Evolutionary conservation across 768 basidiomycete genomes (phyloP).

Genomic region (Lactifluus piperatus): DNA sequence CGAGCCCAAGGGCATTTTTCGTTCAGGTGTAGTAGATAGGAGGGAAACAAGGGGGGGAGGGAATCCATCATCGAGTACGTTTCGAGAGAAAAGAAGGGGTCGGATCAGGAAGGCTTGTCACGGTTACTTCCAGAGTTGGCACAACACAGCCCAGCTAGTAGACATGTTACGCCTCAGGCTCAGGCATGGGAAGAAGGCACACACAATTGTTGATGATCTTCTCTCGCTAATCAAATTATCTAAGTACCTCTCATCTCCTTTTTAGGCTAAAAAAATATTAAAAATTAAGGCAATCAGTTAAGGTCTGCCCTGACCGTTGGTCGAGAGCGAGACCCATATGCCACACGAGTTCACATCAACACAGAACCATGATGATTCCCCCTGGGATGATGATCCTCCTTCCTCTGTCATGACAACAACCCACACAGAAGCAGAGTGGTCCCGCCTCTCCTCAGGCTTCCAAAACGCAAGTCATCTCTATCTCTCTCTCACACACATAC

Average conservation of each 20-base stretch:
- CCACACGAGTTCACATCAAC: neutral
- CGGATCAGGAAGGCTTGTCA: neutral
- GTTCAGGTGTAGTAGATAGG: no score
- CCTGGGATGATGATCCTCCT: neutral
- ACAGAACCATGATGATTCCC: neutral
- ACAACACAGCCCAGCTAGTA: no score
- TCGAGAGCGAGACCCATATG: neutral
- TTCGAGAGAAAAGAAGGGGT: neutral
- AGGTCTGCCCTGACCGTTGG: neutral
- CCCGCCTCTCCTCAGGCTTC: conserved; percentile 57
- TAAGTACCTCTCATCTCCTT: no score
- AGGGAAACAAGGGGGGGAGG: no score
- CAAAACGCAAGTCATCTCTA: conserved; percentile 44
- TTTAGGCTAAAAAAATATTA: no score
- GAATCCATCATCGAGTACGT: neutral
- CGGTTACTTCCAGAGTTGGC: neutral
- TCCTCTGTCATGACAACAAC: neutral
- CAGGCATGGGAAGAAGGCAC: neutral
- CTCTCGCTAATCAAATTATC: no score
- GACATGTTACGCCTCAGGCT: neutral
- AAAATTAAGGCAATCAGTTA: no score
- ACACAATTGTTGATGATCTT: no score
- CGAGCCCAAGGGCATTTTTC: neutral
- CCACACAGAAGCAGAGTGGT: conserved; percentile 44
- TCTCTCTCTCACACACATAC: neutral